Conservation (phyloP, 129 eudicot genomes). For the Helichrysum umbraculigerum region DNA sequence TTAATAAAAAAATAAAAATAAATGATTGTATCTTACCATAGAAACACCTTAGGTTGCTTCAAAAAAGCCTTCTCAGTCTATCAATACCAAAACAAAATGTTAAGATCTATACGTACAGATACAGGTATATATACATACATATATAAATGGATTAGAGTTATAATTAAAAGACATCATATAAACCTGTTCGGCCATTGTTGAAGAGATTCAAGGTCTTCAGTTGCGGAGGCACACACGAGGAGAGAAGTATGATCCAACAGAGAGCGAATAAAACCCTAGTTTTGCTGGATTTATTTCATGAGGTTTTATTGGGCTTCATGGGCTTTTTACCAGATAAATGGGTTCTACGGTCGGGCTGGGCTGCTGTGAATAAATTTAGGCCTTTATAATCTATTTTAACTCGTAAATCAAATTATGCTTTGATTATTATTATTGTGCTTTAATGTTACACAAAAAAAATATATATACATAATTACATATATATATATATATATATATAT, state of each 20-base stretch:
- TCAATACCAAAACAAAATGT: not conserved
- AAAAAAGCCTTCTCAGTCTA: slow-evolving; percentile 53
- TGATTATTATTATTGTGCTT: too few species aligned
- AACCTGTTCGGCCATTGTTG: slow-evolving; percentile 45
- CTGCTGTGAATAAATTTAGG: not conserved
- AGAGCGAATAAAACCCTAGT: not conserved
- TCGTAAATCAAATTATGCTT: too few species aligned
- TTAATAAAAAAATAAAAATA: not conserved
- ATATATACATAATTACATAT: too few species aligned
- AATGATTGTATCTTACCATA: slow-evolving; percentile 28
- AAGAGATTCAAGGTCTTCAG: not conserved
- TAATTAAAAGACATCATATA: not conserved
- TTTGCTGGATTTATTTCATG: not conserved
- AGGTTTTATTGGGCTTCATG: not conserved
- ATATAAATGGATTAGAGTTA: not conserved
- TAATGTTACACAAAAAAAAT: too few species aligned
- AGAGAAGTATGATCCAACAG: not conserved
- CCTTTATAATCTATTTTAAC: not conserved
- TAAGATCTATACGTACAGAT: not conserved
- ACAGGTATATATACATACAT: not conserved
- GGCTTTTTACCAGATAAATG: not conserved
- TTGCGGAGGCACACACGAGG: not conserved
- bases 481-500: too few species aligned
- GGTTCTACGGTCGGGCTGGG: not conserved
- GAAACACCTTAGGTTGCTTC: slow-evolving; percentile 50